phyloP scores from a whole-genome alignment of 768 basidiomycete species.

The Paxillus ammoniavirescens region DNA sequence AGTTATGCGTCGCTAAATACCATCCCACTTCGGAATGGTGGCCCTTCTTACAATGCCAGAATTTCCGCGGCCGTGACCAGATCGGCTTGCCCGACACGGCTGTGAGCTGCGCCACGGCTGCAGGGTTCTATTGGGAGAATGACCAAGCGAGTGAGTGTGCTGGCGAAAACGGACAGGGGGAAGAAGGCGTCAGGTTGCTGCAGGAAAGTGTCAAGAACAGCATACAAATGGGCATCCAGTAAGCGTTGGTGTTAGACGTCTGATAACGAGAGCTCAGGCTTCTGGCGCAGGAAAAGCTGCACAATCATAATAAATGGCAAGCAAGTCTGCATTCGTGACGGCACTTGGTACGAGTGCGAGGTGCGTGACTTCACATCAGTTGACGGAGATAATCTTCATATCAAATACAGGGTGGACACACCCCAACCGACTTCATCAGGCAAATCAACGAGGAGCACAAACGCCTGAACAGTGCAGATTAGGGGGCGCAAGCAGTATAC shows the following conservation, averaged over 20 bases:
- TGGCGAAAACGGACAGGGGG: conserved; percentile 56
- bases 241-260: conserved; percentile 19
- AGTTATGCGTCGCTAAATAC: conserved; percentile 76
- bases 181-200: conserved; percentile 65
- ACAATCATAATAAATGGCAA: conserved; percentile 74
- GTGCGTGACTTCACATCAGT: conserved; percentile 39
- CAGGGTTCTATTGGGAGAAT: conserved; percentile 66
- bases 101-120: conserved; percentile 59
- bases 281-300: conserved; percentile 69
- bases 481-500: conserved; percentile 13
- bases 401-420: conserved; percentile 64
- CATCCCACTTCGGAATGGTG: conserved; percentile 64
- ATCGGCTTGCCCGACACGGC: conserved; percentile 70
- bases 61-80: conserved; percentile 54
- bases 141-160: conserved; percentile 57
- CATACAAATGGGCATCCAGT: conserved; percentile 58
- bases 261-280: conserved; percentile 6
- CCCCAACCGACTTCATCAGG: conserved; percentile 67
- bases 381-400: conserved; percentile 27
- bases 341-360: conserved; percentile 76
- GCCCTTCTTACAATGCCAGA: conserved; percentile 81
- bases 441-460: conserved; percentile 77
- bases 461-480: conserved; percentile 48
- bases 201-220: conserved; percentile 50
- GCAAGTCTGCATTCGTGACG: conserved; percentile 74